A percentile compares a stretch with the other conserved stretches of the same genome.
Evolutionary conservation across 495 filamentous ascomycete species (phyloP).

Genomic region (Chaetomidium leptoderma): DNA sequence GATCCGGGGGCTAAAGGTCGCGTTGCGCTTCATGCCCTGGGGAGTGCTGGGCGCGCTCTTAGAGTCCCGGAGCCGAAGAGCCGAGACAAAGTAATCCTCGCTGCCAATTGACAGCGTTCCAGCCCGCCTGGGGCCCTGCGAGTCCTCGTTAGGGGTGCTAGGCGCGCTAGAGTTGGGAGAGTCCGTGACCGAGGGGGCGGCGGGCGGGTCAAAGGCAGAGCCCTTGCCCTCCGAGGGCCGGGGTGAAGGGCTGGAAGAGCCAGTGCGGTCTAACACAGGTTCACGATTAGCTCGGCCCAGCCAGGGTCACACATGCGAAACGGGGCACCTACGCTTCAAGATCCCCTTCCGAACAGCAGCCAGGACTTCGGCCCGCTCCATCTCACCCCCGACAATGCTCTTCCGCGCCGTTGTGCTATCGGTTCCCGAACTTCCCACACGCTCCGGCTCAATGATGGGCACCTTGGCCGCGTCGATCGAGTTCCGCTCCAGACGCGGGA

Average conservation of each 20-base stretch:
- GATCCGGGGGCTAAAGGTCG: constrained; percentile 88
- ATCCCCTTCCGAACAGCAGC: constrained; percentile 91
- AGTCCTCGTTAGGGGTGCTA: constrained; percentile 74
- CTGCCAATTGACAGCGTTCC: constrained; percentile 69
- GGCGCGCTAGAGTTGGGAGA: constrained; percentile 78
- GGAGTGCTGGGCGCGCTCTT: constrained; percentile 79
- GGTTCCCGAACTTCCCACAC: constrained; percentile 50
- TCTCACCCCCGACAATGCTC: constrained; percentile 88
- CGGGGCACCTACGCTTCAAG: constrained; percentile 71
- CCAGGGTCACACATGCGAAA: neutral
- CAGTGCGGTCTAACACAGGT: constrained; percentile 39
- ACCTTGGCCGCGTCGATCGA: constrained; percentile 56
- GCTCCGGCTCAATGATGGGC: constrained; percentile 40
- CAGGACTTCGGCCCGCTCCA: constrained; percentile 84
- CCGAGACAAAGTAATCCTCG: constrained; percentile 82
- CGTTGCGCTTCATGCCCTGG: constrained; percentile 63
- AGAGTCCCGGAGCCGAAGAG: constrained; percentile 62
- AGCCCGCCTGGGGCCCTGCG: constrained; percentile 55
- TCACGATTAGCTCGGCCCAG: constrained; percentile 11
- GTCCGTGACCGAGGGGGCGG: constrained; percentile 59
- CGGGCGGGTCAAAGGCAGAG: constrained; percentile 50
- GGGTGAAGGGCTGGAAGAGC: constrained; percentile 62
- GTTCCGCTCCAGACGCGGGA: constrained; percentile 81
- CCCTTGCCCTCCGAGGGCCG: constrained; percentile 51
- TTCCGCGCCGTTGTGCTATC: constrained; percentile 63